Evolutionary conservation across 2,329 filamentous ascomycete species (phyloP).

Genomic region (Diaporthe velutina): DNA sequence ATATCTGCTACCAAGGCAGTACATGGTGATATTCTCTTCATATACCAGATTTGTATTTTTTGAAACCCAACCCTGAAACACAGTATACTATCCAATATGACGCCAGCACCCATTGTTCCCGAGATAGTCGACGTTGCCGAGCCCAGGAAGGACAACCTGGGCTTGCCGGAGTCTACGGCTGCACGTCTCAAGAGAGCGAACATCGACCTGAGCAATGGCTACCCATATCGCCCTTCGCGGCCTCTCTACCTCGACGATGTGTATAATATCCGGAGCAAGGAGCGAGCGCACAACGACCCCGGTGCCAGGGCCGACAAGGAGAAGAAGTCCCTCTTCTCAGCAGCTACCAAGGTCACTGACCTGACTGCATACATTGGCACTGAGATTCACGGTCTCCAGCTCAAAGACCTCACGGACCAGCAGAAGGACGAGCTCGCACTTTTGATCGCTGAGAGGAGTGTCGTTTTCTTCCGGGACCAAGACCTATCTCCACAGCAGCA

Average conservation of each 20-base stretch:
- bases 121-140: slow-evolving; percentile 73
- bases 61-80: neutral
- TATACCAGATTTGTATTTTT: neutral
- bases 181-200: slow-evolving; percentile 75
- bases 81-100: slow-evolving; percentile 50
- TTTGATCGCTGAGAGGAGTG: slow-evolving; percentile 72
- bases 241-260: slow-evolving; percentile 80
- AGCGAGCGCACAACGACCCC: slow-evolving; percentile 69
- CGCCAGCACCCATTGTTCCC: slow-evolving; percentile 70
- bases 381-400: slow-evolving; percentile 73
- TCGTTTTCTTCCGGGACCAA: slow-evolving; percentile 77
- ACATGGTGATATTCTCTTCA: too few species aligned
- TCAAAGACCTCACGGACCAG: slow-evolving; percentile 70
- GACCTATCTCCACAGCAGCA: slow-evolving; percentile 73
- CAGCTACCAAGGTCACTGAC: slow-evolving; percentile 73
- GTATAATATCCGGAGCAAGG: slow-evolving; percentile 72
- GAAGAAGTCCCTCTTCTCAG: slow-evolving; percentile 71
- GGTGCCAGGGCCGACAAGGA: slow-evolving; percentile 74
- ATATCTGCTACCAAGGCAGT: slow-evolving; percentile 21
- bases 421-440: slow-evolving; percentile 74
- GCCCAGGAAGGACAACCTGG: slow-evolving; percentile 74
- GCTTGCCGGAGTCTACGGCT: slow-evolving; percentile 68
- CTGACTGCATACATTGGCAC: slow-evolving; percentile 74
- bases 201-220: slow-evolving; percentile 77
- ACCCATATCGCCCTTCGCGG: slow-evolving; percentile 76